Percentiles rank a stretch among this genome's conserved stretches.
These are phyloP conservation scores for Amanita fuliginea DNA, from an alignment of 768 basidiomycete genomes.

Conservation along the genomic window DNA sequence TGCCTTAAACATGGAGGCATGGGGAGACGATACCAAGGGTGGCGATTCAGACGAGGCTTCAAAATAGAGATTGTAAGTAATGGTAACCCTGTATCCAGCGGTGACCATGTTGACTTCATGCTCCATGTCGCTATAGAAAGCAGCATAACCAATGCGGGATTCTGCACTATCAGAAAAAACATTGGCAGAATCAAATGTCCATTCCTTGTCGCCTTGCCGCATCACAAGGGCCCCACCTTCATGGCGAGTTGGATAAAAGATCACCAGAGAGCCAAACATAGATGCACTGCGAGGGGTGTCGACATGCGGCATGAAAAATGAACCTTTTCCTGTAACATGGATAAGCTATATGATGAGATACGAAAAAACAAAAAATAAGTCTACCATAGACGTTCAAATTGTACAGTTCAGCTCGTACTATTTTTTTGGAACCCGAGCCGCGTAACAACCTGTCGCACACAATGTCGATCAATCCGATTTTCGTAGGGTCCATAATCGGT, in stretches of 20 bases:
- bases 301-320: slow-evolving; percentile 38
- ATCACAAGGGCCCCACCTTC: slow-evolving; percentile 33
- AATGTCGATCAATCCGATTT: slow-evolving; percentile 8
- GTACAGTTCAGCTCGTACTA: slow-evolving; percentile 19
- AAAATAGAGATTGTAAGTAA: slow-evolving; percentile 32
- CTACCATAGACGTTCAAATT: slow-evolving; percentile 30
- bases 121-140: slow-evolving; percentile 28
- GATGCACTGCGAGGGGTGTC: slow-evolving; percentile 31
- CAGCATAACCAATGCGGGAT: slow-evolving; percentile 22
- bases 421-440: slow-evolving; percentile 7
- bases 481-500: slow-evolving; percentile 10
- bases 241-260: slow-evolving; percentile 34
- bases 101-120: slow-evolving; percentile 25
- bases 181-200: slow-evolving; percentile 25
- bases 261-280: slow-evolving; percentile 43
- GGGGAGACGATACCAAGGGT: neutral
- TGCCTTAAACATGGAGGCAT: slow-evolving; percentile 8
- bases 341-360: neutral
- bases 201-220: slow-evolving; percentile 21
- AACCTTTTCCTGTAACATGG: slow-evolving; percentile 21
- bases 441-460: slow-evolving; percentile 10
- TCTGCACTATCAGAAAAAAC: slow-evolving; percentile 2
- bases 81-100: slow-evolving; percentile 26
- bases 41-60: neutral
- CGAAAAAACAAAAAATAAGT: neutral